Evolutionary conservation across 306 rosid species (phyloP).

Genomic region (Citrullus amarus): DNA sequence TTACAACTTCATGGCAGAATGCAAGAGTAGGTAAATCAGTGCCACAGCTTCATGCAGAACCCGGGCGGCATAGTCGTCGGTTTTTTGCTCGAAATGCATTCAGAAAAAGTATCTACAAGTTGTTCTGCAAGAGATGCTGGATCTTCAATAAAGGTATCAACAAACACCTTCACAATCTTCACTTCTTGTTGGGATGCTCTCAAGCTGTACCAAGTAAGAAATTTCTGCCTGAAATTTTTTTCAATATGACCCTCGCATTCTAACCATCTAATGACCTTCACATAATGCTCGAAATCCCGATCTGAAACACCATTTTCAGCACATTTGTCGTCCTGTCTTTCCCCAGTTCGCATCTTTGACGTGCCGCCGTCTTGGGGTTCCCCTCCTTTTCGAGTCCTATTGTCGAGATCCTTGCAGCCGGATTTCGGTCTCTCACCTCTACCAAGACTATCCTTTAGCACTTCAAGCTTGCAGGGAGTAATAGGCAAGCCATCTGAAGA

Average conservation of each 20-base stretch:
- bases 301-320: slow-evolving; percentile 34
- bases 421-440: slow-evolving; percentile 54
- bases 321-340: slow-evolving; percentile 42
- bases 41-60: slow-evolving; percentile 98
- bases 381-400: slow-evolving; percentile 40
- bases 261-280: slow-evolving; percentile 78
- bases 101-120: slow-evolving; percentile 86
- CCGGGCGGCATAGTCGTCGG: slow-evolving; percentile 53
- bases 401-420: slow-evolving; percentile 49
- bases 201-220: slow-evolving; percentile 93
- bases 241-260: slow-evolving; percentile 94
- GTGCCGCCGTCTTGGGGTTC: slow-evolving; percentile 70
- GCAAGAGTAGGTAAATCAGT: slow-evolving; percentile 22
- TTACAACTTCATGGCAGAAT: background rate
- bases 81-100: slow-evolving; percentile 58
- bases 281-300: slow-evolving; percentile 70
- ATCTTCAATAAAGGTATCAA: slow-evolving; percentile 68
- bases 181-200: slow-evolving; percentile 72
- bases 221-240: slow-evolving; percentile 89
- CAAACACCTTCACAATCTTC: slow-evolving; percentile 70
- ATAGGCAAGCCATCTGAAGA: slow-evolving; percentile 66
- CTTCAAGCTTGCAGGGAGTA: slow-evolving; percentile 76
- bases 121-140: slow-evolving; percentile 93
- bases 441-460: slow-evolving; percentile 49
- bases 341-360: slow-evolving; percentile 53